phyloP scores from a whole-genome alignment of 306 rosid species.

The Malus sylvestris region DNA sequence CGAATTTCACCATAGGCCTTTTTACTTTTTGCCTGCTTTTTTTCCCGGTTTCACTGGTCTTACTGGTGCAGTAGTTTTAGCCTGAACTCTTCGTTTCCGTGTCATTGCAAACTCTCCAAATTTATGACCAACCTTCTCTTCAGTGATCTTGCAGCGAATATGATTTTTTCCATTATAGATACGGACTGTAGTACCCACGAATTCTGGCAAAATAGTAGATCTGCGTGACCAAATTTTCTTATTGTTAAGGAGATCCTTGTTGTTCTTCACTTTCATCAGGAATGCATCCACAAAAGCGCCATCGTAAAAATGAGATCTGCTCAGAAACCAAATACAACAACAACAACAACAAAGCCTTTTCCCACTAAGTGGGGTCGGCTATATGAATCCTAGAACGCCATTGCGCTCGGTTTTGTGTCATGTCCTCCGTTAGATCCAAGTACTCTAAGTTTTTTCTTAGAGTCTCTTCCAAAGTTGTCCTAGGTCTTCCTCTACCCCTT shows the following conservation, averaged over 20 bases:
- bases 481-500: no score
- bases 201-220: conserved; percentile 27
- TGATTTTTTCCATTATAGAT: conserved; percentile 22
- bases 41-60: background rate
- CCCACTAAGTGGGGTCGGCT: no score
- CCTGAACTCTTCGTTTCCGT: conserved; percentile 16
- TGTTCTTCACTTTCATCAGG: conserved; percentile 21
- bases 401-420: no score
- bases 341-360: no score
- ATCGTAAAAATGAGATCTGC: conserved; percentile 44
- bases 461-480: no score
- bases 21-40: conserved; percentile 2
- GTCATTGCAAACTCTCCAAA: conserved; percentile 32
- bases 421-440: no score
- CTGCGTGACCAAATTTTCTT: conserved; percentile 28
- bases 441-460: no score
- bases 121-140: conserved; percentile 30
- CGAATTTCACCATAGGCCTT: background rate
- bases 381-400: no score
- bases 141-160: conserved; percentile 23
- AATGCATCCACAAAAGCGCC: conserved; percentile 28
- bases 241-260: conserved; percentile 18
- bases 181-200: conserved; percentile 15
- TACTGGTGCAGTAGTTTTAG: background rate
- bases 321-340: no score